Evolutionary conservation across 805 yeast species (phyloP), one percentile per base, ranked within the genome.

Genomic region (Cyberlindnera mississippiensis): DNA sequence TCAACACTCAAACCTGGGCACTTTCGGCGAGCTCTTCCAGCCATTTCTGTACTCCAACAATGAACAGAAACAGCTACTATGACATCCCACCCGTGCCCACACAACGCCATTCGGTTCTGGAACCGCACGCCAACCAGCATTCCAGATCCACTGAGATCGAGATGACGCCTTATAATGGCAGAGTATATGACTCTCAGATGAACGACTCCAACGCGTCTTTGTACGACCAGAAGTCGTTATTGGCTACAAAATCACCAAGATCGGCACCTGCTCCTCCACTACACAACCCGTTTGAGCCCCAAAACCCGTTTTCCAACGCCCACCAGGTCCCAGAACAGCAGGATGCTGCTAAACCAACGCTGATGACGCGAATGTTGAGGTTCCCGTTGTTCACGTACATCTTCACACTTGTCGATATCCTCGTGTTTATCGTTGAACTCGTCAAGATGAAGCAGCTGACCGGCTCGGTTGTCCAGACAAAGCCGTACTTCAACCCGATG

Each of bases 401-500:
- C 7, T 30, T 52, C 15, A 68, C 80, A 0, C 31, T 63, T 9
- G 67, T 73, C 15, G 80, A 82, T 52, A 51, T 76, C 4, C 60
- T 61, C 7, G 81, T 83, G 8, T 83, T 83, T 53, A 69, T 81
- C 7, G 82, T 72, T 11, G 89, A 83, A 57, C 60, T 83, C 28
- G 72, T 67, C 10, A 66, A 63, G 42, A 78, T 78, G 85, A 72
- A 78, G 6, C 52, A 57, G 6, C 64, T 76, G 33, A 82, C 89
- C 0, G 85, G 86, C 2, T 69, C 75, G 13, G 77, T 82, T 4
- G 72, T 83, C 45, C 86, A 79, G 55, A 78, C 85, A 0, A 60
- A 79, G 50, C 90, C 90, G 5, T 74, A 77, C 46, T 80, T 83
- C 66, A 83, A 83, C 56, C 90, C 89, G 6, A 82, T 83, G 89